Conservation (phyloP, 2,329 filamentous ascomycete species). For the Ampelomyces quisqualis region DNA sequence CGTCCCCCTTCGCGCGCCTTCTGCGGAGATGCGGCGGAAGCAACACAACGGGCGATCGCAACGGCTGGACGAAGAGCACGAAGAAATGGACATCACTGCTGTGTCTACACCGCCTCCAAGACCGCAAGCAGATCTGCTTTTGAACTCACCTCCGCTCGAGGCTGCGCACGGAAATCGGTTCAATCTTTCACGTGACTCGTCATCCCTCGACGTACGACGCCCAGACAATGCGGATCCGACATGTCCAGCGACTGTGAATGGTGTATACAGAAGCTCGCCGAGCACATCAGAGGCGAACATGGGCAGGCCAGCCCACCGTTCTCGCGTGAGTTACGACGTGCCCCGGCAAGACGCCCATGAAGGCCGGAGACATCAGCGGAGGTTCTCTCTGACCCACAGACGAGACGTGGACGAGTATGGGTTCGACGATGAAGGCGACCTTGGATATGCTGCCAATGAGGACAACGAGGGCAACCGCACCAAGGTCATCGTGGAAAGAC, state of each 20-base stretch:
- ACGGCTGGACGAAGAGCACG: conserved; percentile 56
- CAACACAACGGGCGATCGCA: conserved; percentile 46
- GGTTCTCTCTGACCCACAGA: conserved; percentile 50
- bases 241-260: conserved; percentile 41
- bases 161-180: conserved; percentile 47
- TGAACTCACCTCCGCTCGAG: conserved; percentile 58
- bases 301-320: conserved; percentile 28
- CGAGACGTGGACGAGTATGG: conserved; percentile 56
- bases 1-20: conserved; percentile 81
- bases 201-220: conserved; percentile 43
- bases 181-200: conserved; percentile 51
- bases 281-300: conserved; percentile 13
- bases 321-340: conserved; percentile 48
- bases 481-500: conserved; percentile 93
- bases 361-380: conserved; percentile 38
- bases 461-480: conserved; percentile 88
- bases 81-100: conserved; percentile 88
- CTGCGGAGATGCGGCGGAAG: conserved; percentile 76
- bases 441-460: conserved; percentile 91
- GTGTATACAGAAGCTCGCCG: conserved; percentile 31
- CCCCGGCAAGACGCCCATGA: conserved; percentile 35
- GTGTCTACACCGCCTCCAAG: conserved; percentile 58
- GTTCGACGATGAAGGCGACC: conserved; percentile 74
- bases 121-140: conserved; percentile 65
- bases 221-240: conserved; percentile 21